phyloP scores from a whole-genome alignment of 306 rosid genomes.

The Echinosophora koreensis region DNA sequence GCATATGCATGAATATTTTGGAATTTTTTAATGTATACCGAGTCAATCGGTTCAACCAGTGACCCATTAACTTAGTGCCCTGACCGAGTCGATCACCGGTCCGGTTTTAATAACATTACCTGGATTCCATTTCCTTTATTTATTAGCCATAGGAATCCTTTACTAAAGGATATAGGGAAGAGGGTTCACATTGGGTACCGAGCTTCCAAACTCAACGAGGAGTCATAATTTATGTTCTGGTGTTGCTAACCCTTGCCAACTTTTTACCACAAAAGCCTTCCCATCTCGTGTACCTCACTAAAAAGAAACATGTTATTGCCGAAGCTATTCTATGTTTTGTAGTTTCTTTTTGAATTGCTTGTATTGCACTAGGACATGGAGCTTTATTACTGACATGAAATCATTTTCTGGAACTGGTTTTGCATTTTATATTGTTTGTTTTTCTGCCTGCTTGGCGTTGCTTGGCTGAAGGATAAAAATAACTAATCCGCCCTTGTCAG shows the following conservation, averaged over 20 bases:
- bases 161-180: neutral
- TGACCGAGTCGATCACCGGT: too few species aligned
- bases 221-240: constrained; percentile 9
- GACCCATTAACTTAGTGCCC: too few species aligned
- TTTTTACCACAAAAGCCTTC: constrained; percentile 18
- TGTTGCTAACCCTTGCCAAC: neutral
- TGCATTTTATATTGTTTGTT: constrained; percentile 11
- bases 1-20: too few species aligned
- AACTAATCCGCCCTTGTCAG: constrained; percentile 54
- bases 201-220: constrained; percentile 2
- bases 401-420: constrained; percentile 38
- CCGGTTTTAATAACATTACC: too few species aligned
- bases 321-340: neutral
- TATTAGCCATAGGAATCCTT: neutral
- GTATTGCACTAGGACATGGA: constrained; percentile 17
- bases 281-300: too few species aligned
- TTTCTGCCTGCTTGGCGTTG: constrained; percentile 31
- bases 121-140: neutral
- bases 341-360: constrained; percentile 30
- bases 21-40: too few species aligned
- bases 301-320: neutral
- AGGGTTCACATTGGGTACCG: neutral
- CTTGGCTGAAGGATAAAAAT: constrained; percentile 26
- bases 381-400: neutral
- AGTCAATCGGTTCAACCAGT: too few species aligned